A percentile compares a stretch with the other conserved stretches of the same genome.
Conservation (phyloP, 768 basidiomycete genomes). For the Hygrocybe punicea region DNA sequence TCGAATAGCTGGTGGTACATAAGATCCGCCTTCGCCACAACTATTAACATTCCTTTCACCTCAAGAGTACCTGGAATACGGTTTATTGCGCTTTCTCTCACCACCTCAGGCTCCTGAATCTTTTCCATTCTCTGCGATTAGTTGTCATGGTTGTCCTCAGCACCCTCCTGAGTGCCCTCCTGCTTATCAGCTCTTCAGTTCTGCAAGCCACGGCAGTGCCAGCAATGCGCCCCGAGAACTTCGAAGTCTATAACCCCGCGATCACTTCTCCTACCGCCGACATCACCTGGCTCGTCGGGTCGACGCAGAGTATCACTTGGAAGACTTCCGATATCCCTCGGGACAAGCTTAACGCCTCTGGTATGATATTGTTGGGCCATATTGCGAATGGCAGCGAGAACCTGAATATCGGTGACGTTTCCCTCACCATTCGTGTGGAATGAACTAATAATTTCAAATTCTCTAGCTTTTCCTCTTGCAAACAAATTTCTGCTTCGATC, state of each 20-base stretch:
- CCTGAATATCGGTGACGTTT: conserved; percentile 42
- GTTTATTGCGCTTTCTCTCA: too few species aligned
- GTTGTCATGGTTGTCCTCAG: not conserved
- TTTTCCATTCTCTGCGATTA: not conserved
- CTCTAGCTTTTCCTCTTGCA: conserved; percentile 50
- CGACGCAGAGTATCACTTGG: conserved; percentile 23
- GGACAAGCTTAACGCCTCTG: conserved; percentile 35
- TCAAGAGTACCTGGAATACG: too few species aligned
- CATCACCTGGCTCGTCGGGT: not conserved
- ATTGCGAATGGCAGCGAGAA: conserved; percentile 42
- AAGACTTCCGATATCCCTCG: conserved; percentile 35
- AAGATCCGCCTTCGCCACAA: too few species aligned
- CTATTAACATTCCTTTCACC: too few species aligned
- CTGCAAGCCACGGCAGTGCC: not conserved
- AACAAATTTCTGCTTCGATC: conserved; percentile 40
- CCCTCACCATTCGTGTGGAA: conserved; percentile 2
- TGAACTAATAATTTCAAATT: conserved; percentile 6
- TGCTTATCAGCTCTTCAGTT: not conserved
- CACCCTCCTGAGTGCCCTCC: not conserved
- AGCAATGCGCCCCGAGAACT: not conserved
- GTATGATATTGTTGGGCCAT: conserved; percentile 46
- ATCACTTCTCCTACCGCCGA: conserved; percentile 1
- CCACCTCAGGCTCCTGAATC: too few species aligned
- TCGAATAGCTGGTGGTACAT: too few species aligned
- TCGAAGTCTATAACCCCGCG: conserved; percentile 33